Evolutionary conservation across 495 filamentous ascomycete species (phyloP).

Genomic region (Podospora conica): DNA sequence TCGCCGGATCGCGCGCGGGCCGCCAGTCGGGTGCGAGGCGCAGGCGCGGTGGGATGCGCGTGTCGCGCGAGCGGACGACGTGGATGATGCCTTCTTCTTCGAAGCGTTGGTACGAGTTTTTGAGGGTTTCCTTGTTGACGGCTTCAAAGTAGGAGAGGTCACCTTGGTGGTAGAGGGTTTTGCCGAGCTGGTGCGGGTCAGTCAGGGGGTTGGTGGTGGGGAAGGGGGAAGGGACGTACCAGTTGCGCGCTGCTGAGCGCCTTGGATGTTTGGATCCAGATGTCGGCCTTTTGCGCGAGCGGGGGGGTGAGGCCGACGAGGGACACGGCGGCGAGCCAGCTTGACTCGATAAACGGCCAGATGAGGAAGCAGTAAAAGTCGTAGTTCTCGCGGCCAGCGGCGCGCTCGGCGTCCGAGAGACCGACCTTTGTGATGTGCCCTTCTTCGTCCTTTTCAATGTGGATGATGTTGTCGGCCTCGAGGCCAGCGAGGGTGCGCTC

Average conservation of each 20-base stretch:
- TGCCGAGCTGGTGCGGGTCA: conserved; percentile 62
- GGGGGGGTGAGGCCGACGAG: conserved; percentile 81
- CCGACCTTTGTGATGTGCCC: conserved; percentile 58
- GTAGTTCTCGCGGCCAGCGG: conserved; percentile 80
- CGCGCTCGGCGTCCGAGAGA: conserved; percentile 67
- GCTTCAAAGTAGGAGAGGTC: conserved; percentile 95
- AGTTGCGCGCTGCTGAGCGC: conserved; percentile 79
- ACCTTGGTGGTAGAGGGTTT: conserved; percentile 96
- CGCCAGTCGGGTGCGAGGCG: conserved; percentile 72
- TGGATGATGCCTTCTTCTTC: conserved; percentile 85
- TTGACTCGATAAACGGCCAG: conserved; percentile 94
- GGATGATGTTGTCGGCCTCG: conserved; percentile 75
- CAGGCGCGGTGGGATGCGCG: conserved; percentile 51
- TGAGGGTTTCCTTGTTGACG: conserved; percentile 94
- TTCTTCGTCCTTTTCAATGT: conserved; percentile 52
- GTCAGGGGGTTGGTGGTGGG: conserved; percentile 20
- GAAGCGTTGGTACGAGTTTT: conserved; percentile 83
- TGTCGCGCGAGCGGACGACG: conserved; percentile 57
- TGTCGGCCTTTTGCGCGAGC: conserved; percentile 47
- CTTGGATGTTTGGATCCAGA: conserved; percentile 72
- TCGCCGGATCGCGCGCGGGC: conserved; percentile 56
- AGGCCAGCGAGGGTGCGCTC: conserved; percentile 69
- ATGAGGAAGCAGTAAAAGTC: conserved; percentile 98
- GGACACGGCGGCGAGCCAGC: conserved; percentile 83
- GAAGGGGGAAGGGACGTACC: conserved; percentile 39